phyloP scores from a whole-genome alignment of 495 filamentous ascomycete species.

The Penicillium cataractarum region DNA sequence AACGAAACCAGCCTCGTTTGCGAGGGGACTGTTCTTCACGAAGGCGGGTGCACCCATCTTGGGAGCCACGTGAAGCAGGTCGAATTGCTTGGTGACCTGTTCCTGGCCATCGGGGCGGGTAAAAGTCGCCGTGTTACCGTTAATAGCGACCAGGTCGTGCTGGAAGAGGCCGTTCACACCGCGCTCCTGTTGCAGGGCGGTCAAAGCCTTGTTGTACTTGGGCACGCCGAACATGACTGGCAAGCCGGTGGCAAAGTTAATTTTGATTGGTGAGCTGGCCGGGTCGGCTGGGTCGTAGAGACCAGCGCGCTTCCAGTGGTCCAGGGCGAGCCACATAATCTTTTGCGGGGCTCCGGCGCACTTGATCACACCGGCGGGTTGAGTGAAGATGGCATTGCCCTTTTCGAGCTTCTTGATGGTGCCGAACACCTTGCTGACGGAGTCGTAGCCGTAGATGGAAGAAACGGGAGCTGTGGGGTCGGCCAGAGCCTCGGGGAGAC shows the following conservation, averaged over 20 bases:
- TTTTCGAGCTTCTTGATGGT: slow-evolving; percentile 57
- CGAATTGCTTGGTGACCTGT: slow-evolving; percentile 56
- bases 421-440: slow-evolving; percentile 59
- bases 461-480: slow-evolving; percentile 60
- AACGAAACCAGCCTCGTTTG: slow-evolving; percentile 64
- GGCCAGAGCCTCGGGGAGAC: slow-evolving; percentile 61
- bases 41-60: slow-evolving; percentile 66
- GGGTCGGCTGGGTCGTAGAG: slow-evolving; percentile 53
- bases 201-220: slow-evolving; percentile 66
- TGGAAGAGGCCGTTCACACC: slow-evolving; percentile 68
- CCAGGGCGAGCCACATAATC: slow-evolving; percentile 70
- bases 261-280: slow-evolving; percentile 54
- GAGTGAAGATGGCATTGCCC: slow-evolving; percentile 69
- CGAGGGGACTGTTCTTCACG: slow-evolving; percentile 59
- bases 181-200: slow-evolving; percentile 62
- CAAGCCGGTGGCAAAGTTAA: slow-evolving; percentile 64
- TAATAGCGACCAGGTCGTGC: slow-evolving; percentile 65
- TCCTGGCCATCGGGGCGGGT: slow-evolving; percentile 46
- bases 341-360: slow-evolving; percentile 74
- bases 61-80: slow-evolving; percentile 62
- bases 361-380: slow-evolving; percentile 67
- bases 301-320: slow-evolving; percentile 64
- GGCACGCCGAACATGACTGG: slow-evolving; percentile 70
- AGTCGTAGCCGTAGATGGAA: slow-evolving; percentile 66
- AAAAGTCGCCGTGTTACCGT: slow-evolving; percentile 61